phyloP scores from a whole-genome alignment of 805 yeast genomes.

The Suhomyces kilbournensis region DNA sequence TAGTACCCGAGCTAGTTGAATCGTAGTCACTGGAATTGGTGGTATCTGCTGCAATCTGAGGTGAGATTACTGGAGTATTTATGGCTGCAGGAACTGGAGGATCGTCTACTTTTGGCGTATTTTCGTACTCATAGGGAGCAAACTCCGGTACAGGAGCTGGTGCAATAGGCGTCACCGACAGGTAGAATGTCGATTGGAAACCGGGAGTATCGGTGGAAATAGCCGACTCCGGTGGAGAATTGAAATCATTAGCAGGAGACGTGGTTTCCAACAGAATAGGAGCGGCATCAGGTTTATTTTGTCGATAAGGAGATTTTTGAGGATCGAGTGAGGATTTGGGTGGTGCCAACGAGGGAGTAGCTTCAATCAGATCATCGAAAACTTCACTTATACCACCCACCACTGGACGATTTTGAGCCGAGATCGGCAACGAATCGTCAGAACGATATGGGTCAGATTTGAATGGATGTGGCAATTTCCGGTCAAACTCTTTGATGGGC shows the following conservation, averaged over 20 bases:
- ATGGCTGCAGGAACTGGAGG: background rate
- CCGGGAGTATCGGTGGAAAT: background rate
- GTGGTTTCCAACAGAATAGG: background rate
- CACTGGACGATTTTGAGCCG: background rate
- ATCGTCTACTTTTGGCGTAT: background rate
- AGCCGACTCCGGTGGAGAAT: slow-evolving; percentile 3
- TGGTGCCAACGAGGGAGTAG: background rate
- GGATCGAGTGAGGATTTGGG: background rate
- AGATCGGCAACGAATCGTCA: slow-evolving; percentile 1
- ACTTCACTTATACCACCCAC: background rate
- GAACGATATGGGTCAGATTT: background rate
- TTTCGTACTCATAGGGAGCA: background rate
- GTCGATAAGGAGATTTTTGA: background rate
- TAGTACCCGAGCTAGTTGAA: slow-evolving; percentile 5
- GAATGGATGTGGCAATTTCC: slow-evolving; percentile 5
- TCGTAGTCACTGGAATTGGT: slow-evolving; percentile 11
- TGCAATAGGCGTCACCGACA: background rate
- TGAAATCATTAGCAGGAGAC: background rate
- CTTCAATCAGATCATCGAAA: background rate
- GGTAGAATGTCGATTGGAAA: slow-evolving; percentile 2
- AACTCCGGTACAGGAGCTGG: background rate
- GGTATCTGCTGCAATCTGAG: slow-evolving; percentile 4
- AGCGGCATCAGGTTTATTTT: background rate
- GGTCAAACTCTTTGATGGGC: slow-evolving; percentile 3
- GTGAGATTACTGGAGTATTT: background rate